Conservation (phyloP, 2,329 filamentous ascomycete genomes). For the Neurospora sp. region DNA sequence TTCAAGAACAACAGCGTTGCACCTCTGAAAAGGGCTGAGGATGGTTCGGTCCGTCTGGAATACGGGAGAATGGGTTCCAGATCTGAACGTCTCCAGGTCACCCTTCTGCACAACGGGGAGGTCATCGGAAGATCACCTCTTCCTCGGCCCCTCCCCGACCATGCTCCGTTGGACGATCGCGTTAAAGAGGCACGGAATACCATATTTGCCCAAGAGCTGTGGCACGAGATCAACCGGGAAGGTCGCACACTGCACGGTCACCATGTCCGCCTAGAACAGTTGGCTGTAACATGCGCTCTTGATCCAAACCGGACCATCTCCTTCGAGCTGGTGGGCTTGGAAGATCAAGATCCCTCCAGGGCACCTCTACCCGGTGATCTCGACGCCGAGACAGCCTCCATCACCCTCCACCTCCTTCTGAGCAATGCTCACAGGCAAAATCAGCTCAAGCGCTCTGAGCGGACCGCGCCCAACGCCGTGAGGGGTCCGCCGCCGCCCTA, state of each 20-base stretch:
- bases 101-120: constrained; percentile 47
- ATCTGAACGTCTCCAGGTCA: constrained; percentile 57
- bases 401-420: constrained; percentile 67
- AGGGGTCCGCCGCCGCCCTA: constrained; percentile 33
- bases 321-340: constrained; percentile 57
- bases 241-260: constrained; percentile 62
- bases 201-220: constrained; percentile 76
- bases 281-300: constrained; percentile 45
- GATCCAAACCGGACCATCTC: constrained; percentile 47
- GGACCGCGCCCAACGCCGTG: constrained; percentile 27
- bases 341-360: constrained; percentile 31
- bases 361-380: constrained; percentile 25
- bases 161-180: constrained; percentile 53
- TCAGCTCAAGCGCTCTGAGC: constrained; percentile 57
- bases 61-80: constrained; percentile 40
- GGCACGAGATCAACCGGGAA: constrained; percentile 81
- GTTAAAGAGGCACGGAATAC: constrained; percentile 71
- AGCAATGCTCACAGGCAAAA: constrained; percentile 71
- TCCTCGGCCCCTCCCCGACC: constrained; percentile 43
- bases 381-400: constrained; percentile 54
- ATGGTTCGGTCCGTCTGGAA: constrained; percentile 70
- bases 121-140: constrained; percentile 48
- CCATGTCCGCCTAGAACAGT: constrained; percentile 54
- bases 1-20: constrained; percentile 68
- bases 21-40: constrained; percentile 62